phyloP scores from a whole-genome alignment of 2,329 filamentous ascomycete species.

The Cyphellophora europaea region DNA sequence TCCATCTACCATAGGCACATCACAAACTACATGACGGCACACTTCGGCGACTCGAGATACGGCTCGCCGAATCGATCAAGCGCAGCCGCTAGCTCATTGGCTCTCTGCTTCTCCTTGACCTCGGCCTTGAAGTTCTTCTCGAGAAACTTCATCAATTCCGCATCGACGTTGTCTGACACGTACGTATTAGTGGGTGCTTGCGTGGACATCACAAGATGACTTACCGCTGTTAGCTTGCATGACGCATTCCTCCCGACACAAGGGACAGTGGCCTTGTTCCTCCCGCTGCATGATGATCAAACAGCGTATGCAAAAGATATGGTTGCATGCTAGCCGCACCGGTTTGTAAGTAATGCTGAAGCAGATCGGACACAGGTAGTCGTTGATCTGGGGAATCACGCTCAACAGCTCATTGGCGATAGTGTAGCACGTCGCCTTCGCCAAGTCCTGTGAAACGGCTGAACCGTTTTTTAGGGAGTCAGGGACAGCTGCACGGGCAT shows the following conservation, averaged over 20 bases:
- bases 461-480: conserved; percentile 10
- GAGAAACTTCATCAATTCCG: conserved; percentile 57
- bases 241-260: conserved; percentile 65
- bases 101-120: conserved; percentile 55
- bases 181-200: too few species aligned
- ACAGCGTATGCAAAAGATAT: conserved; percentile 78
- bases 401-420: conserved; percentile 64
- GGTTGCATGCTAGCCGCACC: conserved; percentile 63
- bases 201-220: too few species aligned
- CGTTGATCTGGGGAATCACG: conserved; percentile 71
- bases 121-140: conserved; percentile 67
- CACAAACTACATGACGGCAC: conserved; percentile 18
- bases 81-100: conserved; percentile 68
- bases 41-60: conserved; percentile 39
- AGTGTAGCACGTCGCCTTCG: conserved; percentile 65
- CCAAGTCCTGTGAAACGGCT: conserved; percentile 51
- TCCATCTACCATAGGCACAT: neutral
- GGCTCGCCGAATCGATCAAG: conserved; percentile 61
- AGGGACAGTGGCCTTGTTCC: conserved; percentile 59
- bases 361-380: conserved; percentile 76
- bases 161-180: conserved; percentile 63
- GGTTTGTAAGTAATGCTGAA: conserved; percentile 72
- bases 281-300: conserved; percentile 69
- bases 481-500: conserved; percentile 42
- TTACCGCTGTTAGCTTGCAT: conserved; percentile 58